These are phyloP conservation scores for Phialemoniopsis sp. DNA, from an alignment of 2,329 filamentous ascomycete genomes.

Conservation along the genomic window DNA sequence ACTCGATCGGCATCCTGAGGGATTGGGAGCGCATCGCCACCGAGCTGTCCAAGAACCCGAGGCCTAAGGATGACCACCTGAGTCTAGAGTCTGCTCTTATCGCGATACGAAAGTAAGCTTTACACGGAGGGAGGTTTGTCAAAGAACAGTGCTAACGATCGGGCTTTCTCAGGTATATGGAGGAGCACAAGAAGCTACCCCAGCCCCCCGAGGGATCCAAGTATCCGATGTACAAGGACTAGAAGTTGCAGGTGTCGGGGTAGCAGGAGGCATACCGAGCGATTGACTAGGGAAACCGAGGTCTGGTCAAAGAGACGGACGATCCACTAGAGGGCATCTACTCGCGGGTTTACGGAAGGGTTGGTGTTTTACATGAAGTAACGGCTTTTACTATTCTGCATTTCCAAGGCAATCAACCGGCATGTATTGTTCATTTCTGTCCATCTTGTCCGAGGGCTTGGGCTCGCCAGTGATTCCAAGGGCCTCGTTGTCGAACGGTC, in stretches of 20 bases:
- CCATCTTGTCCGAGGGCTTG: no score
- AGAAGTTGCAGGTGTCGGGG: slow-evolving; percentile 2
- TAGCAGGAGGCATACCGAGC: neutral
- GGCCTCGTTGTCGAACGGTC: no score
- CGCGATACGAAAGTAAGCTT: slow-evolving; percentile 24
- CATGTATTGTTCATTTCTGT: neutral
- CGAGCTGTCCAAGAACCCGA: slow-evolving; percentile 50
- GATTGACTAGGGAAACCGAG: no score
- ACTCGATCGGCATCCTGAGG: slow-evolving; percentile 77
- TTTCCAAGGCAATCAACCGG: neutral
- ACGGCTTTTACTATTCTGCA: neutral
- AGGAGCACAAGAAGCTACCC: slow-evolving; percentile 90
- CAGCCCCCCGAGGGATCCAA: slow-evolving; percentile 83
- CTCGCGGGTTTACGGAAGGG: no score
- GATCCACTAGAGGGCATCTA: no score
- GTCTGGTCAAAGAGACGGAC: no score
- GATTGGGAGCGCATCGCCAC: slow-evolving; percentile 94
- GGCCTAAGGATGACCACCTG: slow-evolving; percentile 23
- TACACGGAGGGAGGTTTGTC: neutral
- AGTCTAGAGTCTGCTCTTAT: slow-evolving; percentile 28
- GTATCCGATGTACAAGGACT: slow-evolving; percentile 24
- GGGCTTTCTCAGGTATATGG: slow-evolving; percentile 73
- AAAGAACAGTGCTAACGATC: slow-evolving; percentile 10
- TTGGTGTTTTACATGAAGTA: neutral
- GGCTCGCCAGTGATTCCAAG: no score